A percentile compares a stretch with the other conserved stretches of the same genome.
phyloP scores from a whole-genome alignment of 208 protist species.

The Acanthamoeba sp. region DNA sequence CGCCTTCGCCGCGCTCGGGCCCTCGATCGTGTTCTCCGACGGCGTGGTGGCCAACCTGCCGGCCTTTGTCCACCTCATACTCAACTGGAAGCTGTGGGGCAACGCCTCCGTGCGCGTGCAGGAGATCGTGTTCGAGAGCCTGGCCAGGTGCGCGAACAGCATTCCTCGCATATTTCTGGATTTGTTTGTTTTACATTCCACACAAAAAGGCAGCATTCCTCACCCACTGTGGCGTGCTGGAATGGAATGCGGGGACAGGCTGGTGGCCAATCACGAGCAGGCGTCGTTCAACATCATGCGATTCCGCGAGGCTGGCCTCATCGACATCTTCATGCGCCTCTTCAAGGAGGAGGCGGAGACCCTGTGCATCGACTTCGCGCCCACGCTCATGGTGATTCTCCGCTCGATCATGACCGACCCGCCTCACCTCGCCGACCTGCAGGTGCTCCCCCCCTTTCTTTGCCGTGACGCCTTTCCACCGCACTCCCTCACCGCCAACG shows the following conservation, averaged over 20 bases:
- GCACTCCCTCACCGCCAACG: too few species aligned
- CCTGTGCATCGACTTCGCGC: constrained; percentile 41
- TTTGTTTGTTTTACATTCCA: not conserved
- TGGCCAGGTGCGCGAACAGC: not conserved
- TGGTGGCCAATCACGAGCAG: constrained; percentile 60
- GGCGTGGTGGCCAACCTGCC: constrained; percentile 60
- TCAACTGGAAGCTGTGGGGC: constrained; percentile 62
- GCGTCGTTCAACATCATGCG: constrained; percentile 65
- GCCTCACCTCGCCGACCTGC: constrained; percentile 6
- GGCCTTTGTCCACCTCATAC: constrained; percentile 58
- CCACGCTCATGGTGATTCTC: constrained; percentile 64
- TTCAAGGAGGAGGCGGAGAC: constrained; percentile 66
- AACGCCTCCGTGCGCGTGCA: constrained; percentile 11
- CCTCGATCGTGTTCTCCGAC: constrained; percentile 48
- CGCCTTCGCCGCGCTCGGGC: not conserved
- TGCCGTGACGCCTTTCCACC: not conserved
- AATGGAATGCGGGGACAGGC: too few species aligned
- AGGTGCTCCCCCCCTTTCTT: not conserved
- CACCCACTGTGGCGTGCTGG: too few species aligned
- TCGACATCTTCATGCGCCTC: constrained; percentile 59
- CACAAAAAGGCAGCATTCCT: too few species aligned
- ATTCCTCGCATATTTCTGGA: not conserved
- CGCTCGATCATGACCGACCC: constrained; percentile 63
- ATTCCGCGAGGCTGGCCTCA: constrained; percentile 40
- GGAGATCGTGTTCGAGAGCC: constrained; percentile 61